Evolutionary conservation across 805 yeast genomes (phyloP), one percentile per base, ranked within the genome.

Genomic region (Yarrowia deformans): DNA sequence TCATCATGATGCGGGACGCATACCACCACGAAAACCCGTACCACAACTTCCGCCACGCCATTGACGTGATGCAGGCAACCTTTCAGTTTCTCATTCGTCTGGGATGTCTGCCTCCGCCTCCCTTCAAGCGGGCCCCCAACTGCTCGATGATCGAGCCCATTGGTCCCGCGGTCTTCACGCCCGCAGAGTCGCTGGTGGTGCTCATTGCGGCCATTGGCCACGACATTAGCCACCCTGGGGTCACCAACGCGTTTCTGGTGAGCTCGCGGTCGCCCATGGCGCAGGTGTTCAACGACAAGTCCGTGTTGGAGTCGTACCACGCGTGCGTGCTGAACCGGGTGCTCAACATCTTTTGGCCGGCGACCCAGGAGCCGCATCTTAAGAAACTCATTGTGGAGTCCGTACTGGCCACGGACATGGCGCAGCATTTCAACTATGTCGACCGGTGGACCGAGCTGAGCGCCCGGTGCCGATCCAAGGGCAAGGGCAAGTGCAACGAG

Each of bases 151-250:
- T 54, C 18, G 37, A 37, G 34, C 56, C 42, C 10, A 35, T 18
- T 3, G 64, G 70, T 3, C 61, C 69, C 14, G 39, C 70, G 1
- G 60, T 46, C 29, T 48, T 78, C 49, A 67, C 75, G 19, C 83
- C 79, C 69, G 73, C 76, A 39, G 89, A 89, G 72, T 81, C 84
- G 1, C 79, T 90, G 58, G 85, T 90, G 1, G 79, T 92, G 35
- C 83, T 91, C 42, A 81, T 93, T 13, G 90, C 97, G 0, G 95
- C 97, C 1, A 79, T 93, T 52, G 98, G 98, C 67, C 99, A 95
- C 79, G 99, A 95, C 78, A 87, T 91, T 40, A 97, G 97, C 29
- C 99, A 95, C 78, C 98, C 98, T 0, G 99, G 98, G 1, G 87
- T 93, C n/a, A 92, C 97, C 14, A 91, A 92, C 77, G 85, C 86